Evolutionary conservation across 2,329 filamentous ascomycete species (phyloP).

Genomic region (Esteya vermicola): DNA sequence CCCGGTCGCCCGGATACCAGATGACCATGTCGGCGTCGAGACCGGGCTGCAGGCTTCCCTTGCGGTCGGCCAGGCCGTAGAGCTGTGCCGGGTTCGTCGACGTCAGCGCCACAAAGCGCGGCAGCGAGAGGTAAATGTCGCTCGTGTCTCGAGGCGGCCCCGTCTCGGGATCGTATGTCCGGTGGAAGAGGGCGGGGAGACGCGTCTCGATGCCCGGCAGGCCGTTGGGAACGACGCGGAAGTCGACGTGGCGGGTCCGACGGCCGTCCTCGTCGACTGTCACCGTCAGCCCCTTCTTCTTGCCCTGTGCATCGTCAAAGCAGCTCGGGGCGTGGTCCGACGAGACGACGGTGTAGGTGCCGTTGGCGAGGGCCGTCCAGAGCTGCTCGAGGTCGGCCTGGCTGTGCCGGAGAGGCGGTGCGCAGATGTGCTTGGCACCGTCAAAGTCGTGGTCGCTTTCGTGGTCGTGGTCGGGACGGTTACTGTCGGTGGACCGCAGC

Average conservation of each 20-base stretch:
- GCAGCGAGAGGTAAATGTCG: constrained; percentile 22
- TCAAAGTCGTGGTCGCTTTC: constrained; percentile 1
- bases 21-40: constrained; percentile 42
- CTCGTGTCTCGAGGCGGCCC: constrained; percentile 9
- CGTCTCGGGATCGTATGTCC: constrained; percentile 7
- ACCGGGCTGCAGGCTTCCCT: constrained; percentile 35
- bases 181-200: constrained; percentile 29
- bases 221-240: constrained; percentile 44
- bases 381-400: constrained; percentile 32
- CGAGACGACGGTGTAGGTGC: constrained; percentile 39
- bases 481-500: constrained; percentile 16
- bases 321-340: constrained; percentile 32
- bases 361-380: constrained; percentile 34
- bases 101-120: constrained; percentile 39
- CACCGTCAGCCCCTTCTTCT: constrained; percentile 10
- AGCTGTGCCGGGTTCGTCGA: constrained; percentile 40
- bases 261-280: not conserved
- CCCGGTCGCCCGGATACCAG: constrained; percentile 35
- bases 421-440: constrained; percentile 37
- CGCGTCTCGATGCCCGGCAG: constrained; percentile 42
- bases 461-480: not conserved
- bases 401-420: constrained; percentile 30
- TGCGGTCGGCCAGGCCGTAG: constrained; percentile 35
- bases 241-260: constrained; percentile 13
- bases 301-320: constrained; percentile 27